Evolutionary conservation across 2,329 filamentous ascomycete genomes (phyloP).

Genomic region (Colletotrichum simmondsii): DNA sequence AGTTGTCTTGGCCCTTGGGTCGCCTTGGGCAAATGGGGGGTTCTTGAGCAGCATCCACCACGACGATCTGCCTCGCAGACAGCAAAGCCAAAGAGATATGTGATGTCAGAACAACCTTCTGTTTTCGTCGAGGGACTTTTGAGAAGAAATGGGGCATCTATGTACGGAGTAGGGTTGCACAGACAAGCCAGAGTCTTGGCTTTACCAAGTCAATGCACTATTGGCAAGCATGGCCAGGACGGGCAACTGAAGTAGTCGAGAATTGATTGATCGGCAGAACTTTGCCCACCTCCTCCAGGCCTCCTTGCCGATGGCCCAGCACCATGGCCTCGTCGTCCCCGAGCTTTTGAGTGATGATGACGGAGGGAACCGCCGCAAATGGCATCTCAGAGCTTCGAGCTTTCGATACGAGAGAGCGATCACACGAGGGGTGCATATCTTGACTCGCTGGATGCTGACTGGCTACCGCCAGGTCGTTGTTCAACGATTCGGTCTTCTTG

Average conservation of each 20-base stretch:
- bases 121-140: background rate
- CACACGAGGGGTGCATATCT: background rate
- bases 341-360: background rate
- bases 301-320: background rate
- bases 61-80: background rate
- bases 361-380: background rate
- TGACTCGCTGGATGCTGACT: background rate
- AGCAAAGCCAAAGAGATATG: background rate
- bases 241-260: background rate
- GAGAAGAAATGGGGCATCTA: background rate
- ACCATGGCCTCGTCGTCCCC: background rate
- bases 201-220: background rate
- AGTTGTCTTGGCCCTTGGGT: background rate
- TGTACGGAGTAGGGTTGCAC: background rate
- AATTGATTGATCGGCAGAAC: background rate
- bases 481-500: background rate
- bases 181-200: background rate
- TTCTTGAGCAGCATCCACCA: background rate
- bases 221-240: constrained; percentile 4
- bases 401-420: background rate
- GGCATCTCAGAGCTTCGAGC: background rate
- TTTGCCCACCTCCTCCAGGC: background rate
- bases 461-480: background rate
- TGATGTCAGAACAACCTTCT: constrained; percentile 7
- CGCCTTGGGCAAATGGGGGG: background rate